A percentile compares a stretch with the other conserved stretches of the same genome.
These are phyloP conservation scores for Ganoderma resinaceum DNA, from an alignment of 1,284 basidiomycete genomes.

Conservation along the genomic window DNA sequence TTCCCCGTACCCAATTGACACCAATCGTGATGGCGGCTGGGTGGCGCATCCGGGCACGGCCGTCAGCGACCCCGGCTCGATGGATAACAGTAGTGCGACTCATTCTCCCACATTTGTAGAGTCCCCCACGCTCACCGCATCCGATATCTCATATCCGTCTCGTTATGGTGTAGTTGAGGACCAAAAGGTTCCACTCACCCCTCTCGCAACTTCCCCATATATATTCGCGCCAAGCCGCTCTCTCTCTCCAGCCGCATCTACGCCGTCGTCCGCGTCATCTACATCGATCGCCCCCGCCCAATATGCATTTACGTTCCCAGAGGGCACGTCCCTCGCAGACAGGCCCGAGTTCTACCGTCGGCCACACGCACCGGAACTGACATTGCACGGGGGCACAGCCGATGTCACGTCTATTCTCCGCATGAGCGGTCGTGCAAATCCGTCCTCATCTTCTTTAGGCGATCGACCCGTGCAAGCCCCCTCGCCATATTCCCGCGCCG, in stretches of 20 bases:
- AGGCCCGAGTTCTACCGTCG: slow-evolving; percentile 71
- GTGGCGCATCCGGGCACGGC: slow-evolving; percentile 52
- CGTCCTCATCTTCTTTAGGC: slow-evolving; percentile 53
- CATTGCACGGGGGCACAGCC: slow-evolving; percentile 73
- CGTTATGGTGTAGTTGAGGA: slow-evolving; percentile 67
- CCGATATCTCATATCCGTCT: slow-evolving; percentile 59
- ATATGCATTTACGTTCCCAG: slow-evolving; percentile 68
- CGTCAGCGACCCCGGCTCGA: slow-evolving; percentile 49
- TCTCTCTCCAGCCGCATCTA: slow-evolving; percentile 71
- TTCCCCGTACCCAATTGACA: slow-evolving; percentile 54
- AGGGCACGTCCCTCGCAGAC: slow-evolving; percentile 58
- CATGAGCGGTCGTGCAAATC: slow-evolving; percentile 51
- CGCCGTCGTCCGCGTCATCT: slow-evolving; percentile 70
- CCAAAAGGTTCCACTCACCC: slow-evolving; percentile 59
- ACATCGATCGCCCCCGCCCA: slow-evolving; percentile 64
- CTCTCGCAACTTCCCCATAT: slow-evolving; percentile 64
- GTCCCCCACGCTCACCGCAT: slow-evolving; percentile 64
- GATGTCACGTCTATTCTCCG: slow-evolving; percentile 66
- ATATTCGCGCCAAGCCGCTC: slow-evolving; percentile 73
- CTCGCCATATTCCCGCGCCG: slow-evolving; percentile 57
- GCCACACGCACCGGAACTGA: slow-evolving; percentile 63
- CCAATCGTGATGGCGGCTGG: slow-evolving; percentile 62
- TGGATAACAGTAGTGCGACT: slow-evolving; percentile 53
- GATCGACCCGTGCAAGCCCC: slow-evolving; percentile 60
- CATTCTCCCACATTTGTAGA: slow-evolving; percentile 62